Evolutionary conservation across 108 stramenopile species (phyloP), one percentile per base, ranked within the genome.

Genomic region (Cyclotella atomus): DNA sequence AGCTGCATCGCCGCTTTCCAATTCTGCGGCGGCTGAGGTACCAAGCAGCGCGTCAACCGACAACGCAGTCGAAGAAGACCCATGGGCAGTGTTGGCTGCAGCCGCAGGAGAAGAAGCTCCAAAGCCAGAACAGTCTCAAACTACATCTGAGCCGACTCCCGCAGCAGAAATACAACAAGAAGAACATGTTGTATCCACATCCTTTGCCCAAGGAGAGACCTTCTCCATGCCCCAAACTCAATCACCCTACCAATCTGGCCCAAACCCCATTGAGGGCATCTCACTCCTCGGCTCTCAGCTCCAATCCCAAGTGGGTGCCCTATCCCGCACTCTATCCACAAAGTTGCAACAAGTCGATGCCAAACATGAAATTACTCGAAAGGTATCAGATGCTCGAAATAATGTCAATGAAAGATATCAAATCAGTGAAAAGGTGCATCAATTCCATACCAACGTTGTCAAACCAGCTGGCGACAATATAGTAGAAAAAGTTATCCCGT

Each of bases 51-150:
- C 64, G 32, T 6, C 36, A 15, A 15, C 60, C 7, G 44, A 54
- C 52, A 21, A 3, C 21, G 12, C 52, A 25, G 4, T 19, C 33
- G 50, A 16, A 3, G 52, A 43, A 30, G 68, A 70, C 43, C 68
- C 68, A 14, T 70, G 68, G 68, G 68, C 68, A 25, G 68, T 70
- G 17, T 52, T 70, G 19, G 68, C 55, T 1, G 56, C 68, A 27
- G 68, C 68, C 14, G 68, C 67, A 7, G 52, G 52, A 23, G 52
- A 49, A 49, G 47, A 52, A 52, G 64, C 57, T 7, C 24, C 57
- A 16, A 35, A 62, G 12, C 30, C 60, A 33, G 27, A 33, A 14
- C 19, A 35, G 3, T n/a, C 3, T 6, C 60, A 9, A 20, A 12
- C 17, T n/a, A 17, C 33, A n/a, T n/a, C n/a, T n/a, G n/a, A n/a